These are phyloP conservation scores for Ceratocystis variospora DNA, from an alignment of 2,329 filamentous ascomycete species.

Conservation along the genomic window DNA sequence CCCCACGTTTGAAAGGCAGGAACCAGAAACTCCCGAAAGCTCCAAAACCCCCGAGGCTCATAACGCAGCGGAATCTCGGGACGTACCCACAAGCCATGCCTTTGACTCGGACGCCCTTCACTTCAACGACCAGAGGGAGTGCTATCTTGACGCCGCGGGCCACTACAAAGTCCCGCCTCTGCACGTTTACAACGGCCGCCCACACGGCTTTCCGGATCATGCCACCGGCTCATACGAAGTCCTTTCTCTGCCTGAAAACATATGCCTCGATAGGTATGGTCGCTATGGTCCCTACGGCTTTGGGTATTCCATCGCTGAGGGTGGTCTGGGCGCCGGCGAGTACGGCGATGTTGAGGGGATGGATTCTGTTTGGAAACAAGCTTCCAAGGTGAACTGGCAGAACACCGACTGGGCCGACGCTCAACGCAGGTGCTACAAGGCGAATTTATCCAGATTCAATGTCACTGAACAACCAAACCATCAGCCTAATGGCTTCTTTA, in stretches of 20 bases:
- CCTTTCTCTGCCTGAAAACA: constrained; percentile 62
- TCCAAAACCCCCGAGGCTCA: background rate
- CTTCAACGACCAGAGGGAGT: constrained; percentile 54
- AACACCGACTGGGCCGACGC: constrained; percentile 65
- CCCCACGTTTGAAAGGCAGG: constrained; percentile 50
- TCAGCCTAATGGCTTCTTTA: constrained; percentile 37
- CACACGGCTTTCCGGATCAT: constrained; percentile 70
- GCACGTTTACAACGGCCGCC: constrained; percentile 62
- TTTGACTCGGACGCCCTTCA: constrained; percentile 40
- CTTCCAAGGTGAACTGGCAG: constrained; percentile 61
- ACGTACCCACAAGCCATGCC: constrained; percentile 19
- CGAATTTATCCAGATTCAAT: constrained; percentile 56
- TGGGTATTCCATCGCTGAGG: constrained; percentile 65
- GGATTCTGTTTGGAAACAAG: constrained; percentile 62
- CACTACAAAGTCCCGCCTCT: constrained; percentile 55
- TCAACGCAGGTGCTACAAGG: constrained; percentile 57
- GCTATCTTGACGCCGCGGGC: constrained; percentile 59
- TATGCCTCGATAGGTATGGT: constrained; percentile 89
- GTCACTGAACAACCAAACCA: constrained; percentile 28
- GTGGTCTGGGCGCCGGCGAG: constrained; percentile 73
- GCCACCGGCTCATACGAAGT: constrained; percentile 77
- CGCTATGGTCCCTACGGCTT: constrained; percentile 79
- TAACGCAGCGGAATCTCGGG: background rate
- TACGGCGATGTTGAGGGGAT: constrained; percentile 69
- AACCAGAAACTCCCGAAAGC: constrained; percentile 23